A percentile compares a stretch with the other conserved stretches of the same genome.
These are phyloP conservation scores for Candida broadrunensis DNA, from an alignment of 805 yeast species.

Conservation along the genomic window DNA sequence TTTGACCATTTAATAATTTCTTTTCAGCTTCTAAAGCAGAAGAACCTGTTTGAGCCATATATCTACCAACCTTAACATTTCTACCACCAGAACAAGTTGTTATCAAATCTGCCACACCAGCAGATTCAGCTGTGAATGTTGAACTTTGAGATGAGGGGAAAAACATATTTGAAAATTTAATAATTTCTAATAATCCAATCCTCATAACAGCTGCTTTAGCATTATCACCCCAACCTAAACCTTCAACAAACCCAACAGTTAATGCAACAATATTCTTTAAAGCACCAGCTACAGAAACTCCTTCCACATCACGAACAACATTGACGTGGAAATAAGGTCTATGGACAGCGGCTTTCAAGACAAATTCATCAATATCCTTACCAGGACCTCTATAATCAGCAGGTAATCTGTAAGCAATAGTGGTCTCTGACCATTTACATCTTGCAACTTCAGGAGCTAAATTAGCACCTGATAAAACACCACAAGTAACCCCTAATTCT, in stretches of 20 bases:
- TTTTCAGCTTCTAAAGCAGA: conserved; percentile 43
- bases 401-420: conserved; percentile 41
- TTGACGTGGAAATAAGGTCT: conserved; percentile 46
- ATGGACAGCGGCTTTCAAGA: conserved; percentile 44
- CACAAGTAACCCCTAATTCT: conserved; percentile 41
- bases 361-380: conserved; percentile 35
- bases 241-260: conserved; percentile 47
- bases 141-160: conserved; percentile 35
- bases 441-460: conserved; percentile 46
- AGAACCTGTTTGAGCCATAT: conserved; percentile 42
- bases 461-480: conserved; percentile 48
- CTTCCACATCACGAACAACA: conserved; percentile 44
- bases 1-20: conserved; percentile 43
- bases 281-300: conserved; percentile 47
- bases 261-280: conserved; percentile 45
- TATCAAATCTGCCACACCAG: conserved; percentile 48
- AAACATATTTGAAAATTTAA: conserved; percentile 56
- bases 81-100: conserved; percentile 48
- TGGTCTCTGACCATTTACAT: conserved; percentile 46
- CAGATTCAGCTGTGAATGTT: conserved; percentile 44
- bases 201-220: conserved; percentile 49
- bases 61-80: conserved; percentile 45
- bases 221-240: conserved; percentile 49
- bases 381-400: conserved; percentile 39
- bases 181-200: conserved; percentile 41